Percentiles rank a stretch among this genome's conserved stretches.
These are phyloP conservation scores for Ceratocystis cubensis DNA, from an alignment of 2,329 filamentous ascomycete genomes.

Conservation along the genomic window DNA sequence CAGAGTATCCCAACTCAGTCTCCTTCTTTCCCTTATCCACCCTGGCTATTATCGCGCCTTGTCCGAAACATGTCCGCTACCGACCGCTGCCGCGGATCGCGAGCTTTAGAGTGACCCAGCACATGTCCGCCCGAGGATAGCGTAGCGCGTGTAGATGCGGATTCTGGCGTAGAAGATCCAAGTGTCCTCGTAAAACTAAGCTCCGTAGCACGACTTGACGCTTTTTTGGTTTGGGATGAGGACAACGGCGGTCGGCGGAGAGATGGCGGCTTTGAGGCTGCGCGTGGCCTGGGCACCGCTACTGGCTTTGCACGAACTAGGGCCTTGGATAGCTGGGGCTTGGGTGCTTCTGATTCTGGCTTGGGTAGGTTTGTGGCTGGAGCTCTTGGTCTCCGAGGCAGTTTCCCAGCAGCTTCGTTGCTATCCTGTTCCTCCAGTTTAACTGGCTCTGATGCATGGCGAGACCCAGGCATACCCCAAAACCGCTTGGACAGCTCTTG, in stretches of 20 bases:
- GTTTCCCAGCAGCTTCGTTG: background rate
- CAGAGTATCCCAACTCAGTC: too few relatives aligned
- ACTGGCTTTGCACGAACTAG: background rate
- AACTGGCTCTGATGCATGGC: background rate
- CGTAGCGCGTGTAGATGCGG: background rate
- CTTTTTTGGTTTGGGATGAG: background rate
- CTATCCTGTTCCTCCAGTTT: background rate
- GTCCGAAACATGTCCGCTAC: conserved; percentile 19
- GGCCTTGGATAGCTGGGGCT: background rate
- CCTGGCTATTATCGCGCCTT: background rate
- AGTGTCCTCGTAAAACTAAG: conserved; percentile 15
- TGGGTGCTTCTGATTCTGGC: background rate
- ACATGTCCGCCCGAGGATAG: background rate
- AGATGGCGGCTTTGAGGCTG: background rate
- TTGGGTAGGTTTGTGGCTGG: background rate
- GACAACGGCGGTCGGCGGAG: background rate
- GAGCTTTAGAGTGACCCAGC: background rate
- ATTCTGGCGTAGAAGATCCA: conserved; percentile 6
- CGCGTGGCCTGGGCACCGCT: background rate
- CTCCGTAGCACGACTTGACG: background rate
- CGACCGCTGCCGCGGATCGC: conserved; percentile 17
- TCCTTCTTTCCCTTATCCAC: too few relatives aligned
- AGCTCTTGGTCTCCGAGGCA: background rate
- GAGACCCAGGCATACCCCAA: background rate
- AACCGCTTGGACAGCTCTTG: conserved; percentile 41